Evolutionary conservation across 495 filamentous ascomycete species (phyloP), one percentile per base, ranked within the genome.

Genomic region (Achaetomiella virescens): DNA sequence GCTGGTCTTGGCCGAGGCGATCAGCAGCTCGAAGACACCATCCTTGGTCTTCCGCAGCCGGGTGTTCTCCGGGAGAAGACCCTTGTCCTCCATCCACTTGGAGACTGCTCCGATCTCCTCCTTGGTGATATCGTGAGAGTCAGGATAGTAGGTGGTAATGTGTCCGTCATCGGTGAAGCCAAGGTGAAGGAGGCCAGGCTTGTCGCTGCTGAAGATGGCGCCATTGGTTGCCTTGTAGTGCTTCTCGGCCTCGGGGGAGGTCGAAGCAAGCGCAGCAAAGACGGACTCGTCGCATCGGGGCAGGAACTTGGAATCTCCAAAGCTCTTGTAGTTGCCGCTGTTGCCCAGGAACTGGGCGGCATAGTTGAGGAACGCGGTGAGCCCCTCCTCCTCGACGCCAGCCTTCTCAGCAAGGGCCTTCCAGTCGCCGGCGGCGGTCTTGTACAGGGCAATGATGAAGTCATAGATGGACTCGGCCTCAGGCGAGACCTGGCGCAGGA

Each of bases 231-330:
- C 83, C 59, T 87, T 75, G 60, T 87, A 91, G 40, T 83, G 76
- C 38, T 76, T 76, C 61, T 83, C 78, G 3, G 84, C 83, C 45
- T 77, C 71, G 8, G 78, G 72, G 0, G 84, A 84, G 15, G 73
- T 72, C 18, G 83, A 78, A 20, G 88, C 85, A n/a, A 98, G 72
- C 56, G 84, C 81, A 33, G 83, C 78, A 52, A 98, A 78, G 29
- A 80, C 78, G 17, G 82, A 78, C 46, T 82, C 74, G 12, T 80
- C 69, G 54, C 91, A 79, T 40, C 91, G 79, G 9, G 93, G 93
- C 51, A 98, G 83, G 69, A 97, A 96, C 66, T 97, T 98, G 56
- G 85, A 81, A 68, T 98, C 93, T 33, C 93, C 93, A 61, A 97
- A 96, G 27, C 87, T 87, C 73, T 97, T 97, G 75, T 95, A 98